These are phyloP conservation scores for Elasticomyces elasticus DNA, from an alignment of 495 filamentous ascomycete species.

Conservation along the genomic window DNA sequence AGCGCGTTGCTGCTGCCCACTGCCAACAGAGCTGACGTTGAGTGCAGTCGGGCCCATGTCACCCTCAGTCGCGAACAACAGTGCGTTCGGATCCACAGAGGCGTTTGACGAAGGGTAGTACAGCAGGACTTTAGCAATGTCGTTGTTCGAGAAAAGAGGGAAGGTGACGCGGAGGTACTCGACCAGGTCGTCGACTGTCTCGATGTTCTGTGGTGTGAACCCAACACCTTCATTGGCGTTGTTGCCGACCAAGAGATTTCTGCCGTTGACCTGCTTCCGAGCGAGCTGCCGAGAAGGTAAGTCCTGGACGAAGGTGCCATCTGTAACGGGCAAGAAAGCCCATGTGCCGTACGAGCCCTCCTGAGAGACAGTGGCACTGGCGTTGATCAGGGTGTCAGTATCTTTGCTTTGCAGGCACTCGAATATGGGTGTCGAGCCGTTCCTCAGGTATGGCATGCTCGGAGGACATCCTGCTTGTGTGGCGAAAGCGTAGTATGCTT, in stretches of 20 bases:
- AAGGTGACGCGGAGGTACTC: slow-evolving; percentile 39
- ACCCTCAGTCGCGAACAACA: slow-evolving; percentile 38
- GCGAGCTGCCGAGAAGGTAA: slow-evolving; percentile 44
- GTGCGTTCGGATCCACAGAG: slow-evolving; percentile 18
- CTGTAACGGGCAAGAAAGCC: slow-evolving; percentile 55
- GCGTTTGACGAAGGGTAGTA: slow-evolving; percentile 39
- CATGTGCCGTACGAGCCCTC: slow-evolving; percentile 41
- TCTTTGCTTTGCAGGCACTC: slow-evolving; percentile 46
- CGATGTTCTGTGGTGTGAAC: slow-evolving; percentile 44
- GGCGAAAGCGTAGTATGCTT: slow-evolving; percentile 48
- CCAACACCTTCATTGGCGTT: slow-evolving; percentile 28
- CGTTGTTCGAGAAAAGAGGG: slow-evolving; percentile 39
- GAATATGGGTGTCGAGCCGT: slow-evolving; percentile 35
- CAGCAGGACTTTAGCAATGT: slow-evolving; percentile 35
- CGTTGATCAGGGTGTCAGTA: slow-evolving; percentile 44
- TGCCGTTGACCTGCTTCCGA: slow-evolving; percentile 42
- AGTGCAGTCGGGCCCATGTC: slow-evolving; percentile 39
- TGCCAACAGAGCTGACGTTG: slow-evolving; percentile 41
- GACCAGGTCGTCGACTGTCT: slow-evolving; percentile 36
- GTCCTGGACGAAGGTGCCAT: slow-evolving; percentile 47
- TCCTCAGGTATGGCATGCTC: slow-evolving; percentile 17
- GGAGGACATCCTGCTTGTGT: slow-evolving; percentile 41
- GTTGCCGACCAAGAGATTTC: slow-evolving; percentile 42
- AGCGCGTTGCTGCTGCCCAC: slow-evolving; percentile 43
- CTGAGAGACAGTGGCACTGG: slow-evolving; percentile 41